These are phyloP conservation scores for Linaria vulgaris DNA, from an alignment of 257 asterid genomes.

Conservation along the genomic window DNA sequence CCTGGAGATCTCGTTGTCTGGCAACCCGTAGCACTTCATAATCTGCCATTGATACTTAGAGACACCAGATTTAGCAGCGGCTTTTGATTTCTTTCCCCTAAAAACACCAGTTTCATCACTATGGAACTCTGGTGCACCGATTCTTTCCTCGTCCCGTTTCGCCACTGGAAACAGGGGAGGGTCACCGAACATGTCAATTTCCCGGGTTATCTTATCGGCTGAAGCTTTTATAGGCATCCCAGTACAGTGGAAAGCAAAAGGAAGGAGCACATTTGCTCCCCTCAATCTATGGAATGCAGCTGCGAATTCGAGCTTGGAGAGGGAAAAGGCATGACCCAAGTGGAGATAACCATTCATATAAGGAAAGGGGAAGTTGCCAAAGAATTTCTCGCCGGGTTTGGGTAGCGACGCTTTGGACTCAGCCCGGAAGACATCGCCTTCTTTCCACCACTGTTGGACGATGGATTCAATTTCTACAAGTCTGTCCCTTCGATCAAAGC, in stretches of 20 bases:
- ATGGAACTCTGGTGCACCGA: conserved; percentile 47
- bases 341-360: conserved; percentile 93
- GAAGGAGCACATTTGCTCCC: conserved; percentile 85
- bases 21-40: conserved; percentile 78
- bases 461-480: conserved; percentile 57
- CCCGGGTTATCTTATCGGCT: conserved; percentile 76
- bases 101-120: conserved; percentile 69
- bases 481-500: not conserved
- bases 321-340: conserved; percentile 85
- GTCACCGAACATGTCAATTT: conserved; percentile 67
- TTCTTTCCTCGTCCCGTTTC: conserved; percentile 54
- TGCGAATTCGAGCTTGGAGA: conserved; percentile 86
- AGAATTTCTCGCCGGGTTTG: conserved; percentile 80
- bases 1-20: conserved; percentile 72
- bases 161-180: conserved; percentile 78
- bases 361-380: conserved; percentile 86
- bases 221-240: conserved; percentile 99
- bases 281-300: conserved; percentile 86
- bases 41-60: conserved; percentile 88
- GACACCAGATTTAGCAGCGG: conserved; percentile 73
- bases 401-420: conserved; percentile 58
- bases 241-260: conserved; percentile 90
- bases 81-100: conserved; percentile 89
- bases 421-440: conserved; percentile 71
- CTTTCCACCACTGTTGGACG: conserved; percentile 71